These are phyloP conservation scores for Cardiospermum halicacabum DNA, from an alignment of 345 rosid genomes.

Conservation along the genomic window DNA sequence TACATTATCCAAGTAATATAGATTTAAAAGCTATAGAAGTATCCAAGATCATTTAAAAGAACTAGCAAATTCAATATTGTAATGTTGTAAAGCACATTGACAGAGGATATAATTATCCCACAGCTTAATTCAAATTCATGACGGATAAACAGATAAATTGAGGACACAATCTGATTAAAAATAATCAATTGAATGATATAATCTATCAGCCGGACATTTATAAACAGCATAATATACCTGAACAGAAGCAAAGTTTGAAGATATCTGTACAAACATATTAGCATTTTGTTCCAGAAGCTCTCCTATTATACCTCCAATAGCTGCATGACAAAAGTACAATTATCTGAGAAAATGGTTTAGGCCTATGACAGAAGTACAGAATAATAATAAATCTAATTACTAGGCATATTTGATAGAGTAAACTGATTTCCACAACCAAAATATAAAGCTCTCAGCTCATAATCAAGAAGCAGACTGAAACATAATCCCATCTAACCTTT, in stretches of 20 bases:
- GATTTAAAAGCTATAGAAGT: neutral
- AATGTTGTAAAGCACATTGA: neutral
- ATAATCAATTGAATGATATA: neutral
- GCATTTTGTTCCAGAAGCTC: conserved; percentile 76
- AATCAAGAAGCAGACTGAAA: neutral
- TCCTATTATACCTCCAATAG: conserved; percentile 67
- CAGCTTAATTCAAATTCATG: neutral
- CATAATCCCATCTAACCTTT: conserved; percentile 35
- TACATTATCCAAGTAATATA: neutral
- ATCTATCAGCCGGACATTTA: neutral
- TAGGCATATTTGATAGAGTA: neutral
- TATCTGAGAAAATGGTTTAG: no score
- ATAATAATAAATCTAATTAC: no score
- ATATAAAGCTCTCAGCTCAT: neutral
- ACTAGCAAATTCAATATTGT: neutral
- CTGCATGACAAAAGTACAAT: conserved; percentile 33
- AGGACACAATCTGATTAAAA: neutral
- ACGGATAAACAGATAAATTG: neutral
- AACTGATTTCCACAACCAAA: neutral
- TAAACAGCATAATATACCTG: conserved; percentile 45
- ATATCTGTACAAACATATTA: conserved; percentile 65
- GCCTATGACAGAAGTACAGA: no score
- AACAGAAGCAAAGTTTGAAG: conserved; percentile 58
- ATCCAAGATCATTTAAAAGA: neutral
- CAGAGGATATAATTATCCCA: neutral